Conservation (phyloP, 805 yeast species). For the Clavispora vitiphila region DNA sequence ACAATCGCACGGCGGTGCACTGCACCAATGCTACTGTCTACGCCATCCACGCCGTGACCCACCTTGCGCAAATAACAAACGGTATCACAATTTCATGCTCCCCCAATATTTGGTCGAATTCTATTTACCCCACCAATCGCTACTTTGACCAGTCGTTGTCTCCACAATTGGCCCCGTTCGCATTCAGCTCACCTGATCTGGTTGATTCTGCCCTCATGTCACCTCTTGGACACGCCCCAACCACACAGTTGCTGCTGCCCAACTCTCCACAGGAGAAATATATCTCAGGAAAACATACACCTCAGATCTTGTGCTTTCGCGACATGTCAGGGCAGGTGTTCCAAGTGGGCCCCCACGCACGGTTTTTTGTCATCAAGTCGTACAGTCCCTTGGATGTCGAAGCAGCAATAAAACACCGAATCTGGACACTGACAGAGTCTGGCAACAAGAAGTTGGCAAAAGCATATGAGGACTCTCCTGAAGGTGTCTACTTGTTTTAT, state of each 20-base stretch:
- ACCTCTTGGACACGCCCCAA: neutral
- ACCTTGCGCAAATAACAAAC: conserved; percentile 4
- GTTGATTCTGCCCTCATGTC: neutral
- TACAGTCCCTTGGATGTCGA: conserved; percentile 44
- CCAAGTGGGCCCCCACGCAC: conserved; percentile 10
- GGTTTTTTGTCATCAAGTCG: conserved; percentile 53
- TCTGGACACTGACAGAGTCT: conserved; percentile 57
- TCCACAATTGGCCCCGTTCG: neutral
- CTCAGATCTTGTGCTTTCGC: neutral
- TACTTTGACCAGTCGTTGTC: neutral
- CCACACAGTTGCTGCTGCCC: neutral
- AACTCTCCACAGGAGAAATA: neutral
- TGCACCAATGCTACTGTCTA: conserved; percentile 4
- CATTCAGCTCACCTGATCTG: neutral
- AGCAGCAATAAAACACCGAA: conserved; percentile 43
- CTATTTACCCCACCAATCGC: neutral
- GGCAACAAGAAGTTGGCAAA: conserved; percentile 50
- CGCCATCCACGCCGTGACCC: conserved; percentile 1
- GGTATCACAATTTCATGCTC: conserved; percentile 3
- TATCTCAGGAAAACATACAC: neutral
- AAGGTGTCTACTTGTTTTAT: conserved; percentile 46
- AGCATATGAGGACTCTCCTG: conserved; percentile 30
- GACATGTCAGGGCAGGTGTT: conserved; percentile 1
- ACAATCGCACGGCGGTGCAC: neutral
- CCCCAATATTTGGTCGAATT: conserved; percentile 9